These are phyloP conservation scores for Catenaria anguillulae DNA, from an alignment of 371 early-diverging fungal species.

Conservation along the genomic window DNA sequence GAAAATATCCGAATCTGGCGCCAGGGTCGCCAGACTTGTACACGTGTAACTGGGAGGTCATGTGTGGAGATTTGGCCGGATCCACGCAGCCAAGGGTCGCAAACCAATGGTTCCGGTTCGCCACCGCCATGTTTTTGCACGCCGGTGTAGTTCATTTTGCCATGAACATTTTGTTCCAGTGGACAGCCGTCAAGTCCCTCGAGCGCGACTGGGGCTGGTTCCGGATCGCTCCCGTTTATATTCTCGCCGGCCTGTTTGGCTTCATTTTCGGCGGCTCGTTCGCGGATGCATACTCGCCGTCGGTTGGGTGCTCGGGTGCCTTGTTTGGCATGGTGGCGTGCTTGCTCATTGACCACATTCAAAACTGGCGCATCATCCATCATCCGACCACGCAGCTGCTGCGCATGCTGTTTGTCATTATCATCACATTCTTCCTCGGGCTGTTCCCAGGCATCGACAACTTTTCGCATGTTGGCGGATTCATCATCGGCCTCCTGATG, in stretches of 20 bases:
- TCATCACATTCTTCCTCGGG: slow-evolving; percentile 48
- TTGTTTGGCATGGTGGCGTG: slow-evolving; percentile 68
- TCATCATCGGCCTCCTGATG: slow-evolving; percentile 5
- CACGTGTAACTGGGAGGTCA: slow-evolving; percentile 2
- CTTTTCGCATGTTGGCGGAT: slow-evolving; percentile 58
- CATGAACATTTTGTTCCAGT: slow-evolving; percentile 58
- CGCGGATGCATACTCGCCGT: slow-evolving; percentile 30
- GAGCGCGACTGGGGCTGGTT: slow-evolving; percentile 61
- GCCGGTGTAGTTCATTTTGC: slow-evolving; percentile 64
- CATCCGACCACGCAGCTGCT: slow-evolving; percentile 51
- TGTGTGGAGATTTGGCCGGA: slow-evolving; percentile 15
- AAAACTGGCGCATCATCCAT: slow-evolving; percentile 54
- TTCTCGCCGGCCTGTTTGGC: slow-evolving; percentile 58
- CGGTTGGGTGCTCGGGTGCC: slow-evolving; percentile 70
- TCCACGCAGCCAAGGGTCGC: slow-evolving; percentile 12
- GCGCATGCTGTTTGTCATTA: slow-evolving; percentile 44
- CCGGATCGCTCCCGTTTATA: slow-evolving; percentile 55
- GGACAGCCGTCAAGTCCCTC: slow-evolving; percentile 50
- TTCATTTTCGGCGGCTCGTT: slow-evolving; percentile 65
- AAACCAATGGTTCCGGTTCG: slow-evolving; percentile 65
- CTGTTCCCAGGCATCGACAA: slow-evolving; percentile 61
- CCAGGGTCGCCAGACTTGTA: not conserved
- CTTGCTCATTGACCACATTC: slow-evolving; percentile 58
- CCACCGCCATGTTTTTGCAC: slow-evolving; percentile 73
- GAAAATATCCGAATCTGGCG: slow-evolving; percentile 2